Base-by-base conservation (phyloP, 225 moss, liverwort and hornwort species). In the Anthoceros angustus region DNA sequence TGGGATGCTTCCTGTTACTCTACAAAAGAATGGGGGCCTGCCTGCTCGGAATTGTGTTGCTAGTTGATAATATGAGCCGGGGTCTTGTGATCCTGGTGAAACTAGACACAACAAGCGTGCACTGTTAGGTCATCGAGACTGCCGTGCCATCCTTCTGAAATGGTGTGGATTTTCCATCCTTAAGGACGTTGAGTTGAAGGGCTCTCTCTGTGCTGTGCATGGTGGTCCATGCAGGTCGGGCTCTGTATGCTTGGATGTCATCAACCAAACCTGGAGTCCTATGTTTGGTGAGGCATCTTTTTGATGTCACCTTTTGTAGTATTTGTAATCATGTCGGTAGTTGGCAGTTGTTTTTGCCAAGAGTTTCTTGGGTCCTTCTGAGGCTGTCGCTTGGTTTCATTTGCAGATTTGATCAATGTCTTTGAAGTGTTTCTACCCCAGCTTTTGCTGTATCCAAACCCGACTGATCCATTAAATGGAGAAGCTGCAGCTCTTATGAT, bases 191-290 rank as follows among this genome's bases (percentile, higher is more conserved):
- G 25, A 1, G 6, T 42, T 25, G 25, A 12, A 55, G 25, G 39
- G 32, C 42, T 41, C 25, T 41, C 64, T 63, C 39, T 67, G 63
- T 63, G 61, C 12, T 64, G 39, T 43, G 55, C 16, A 64, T 38
- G 21, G 50, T 23, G 65, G 23, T 61, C 42, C 12, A 63, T 12
- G 83, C 87, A 88, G 87, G 91, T 91, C 87, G 76, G 91, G 91
- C 63, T 87, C 86, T 64, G 91, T 91, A 63, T 87, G 91, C 73
- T 78, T 91, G 78, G 87, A 87, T 86, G 91, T 91, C 76, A 91
- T 91, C 84, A 91, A 91, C 76, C 91, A 91, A 76, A 91, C 86
- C 68, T 91, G 91, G 91, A 91, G 91, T 83, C 91, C 91, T 63
- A 91, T 91, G 91, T 91, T 91, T 79, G 91, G 90, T 91, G 78